Evolutionary conservation across 164 flowering plant species (phyloP).

Genomic region (Cinnamomum micranthum): DNA sequence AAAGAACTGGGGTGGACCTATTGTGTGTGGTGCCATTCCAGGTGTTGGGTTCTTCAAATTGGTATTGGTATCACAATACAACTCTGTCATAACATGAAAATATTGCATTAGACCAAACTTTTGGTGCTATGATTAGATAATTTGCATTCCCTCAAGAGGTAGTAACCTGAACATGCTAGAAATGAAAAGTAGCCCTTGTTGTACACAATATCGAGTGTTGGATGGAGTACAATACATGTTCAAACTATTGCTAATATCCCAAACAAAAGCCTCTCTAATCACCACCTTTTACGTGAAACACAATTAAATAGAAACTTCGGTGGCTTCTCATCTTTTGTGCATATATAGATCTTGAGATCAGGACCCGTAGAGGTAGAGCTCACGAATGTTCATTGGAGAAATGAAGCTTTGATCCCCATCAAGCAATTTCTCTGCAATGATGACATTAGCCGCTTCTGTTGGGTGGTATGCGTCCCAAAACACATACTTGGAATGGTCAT

Average conservation of each 20-base stretch:
- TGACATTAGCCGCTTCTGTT: constrained; percentile 50
- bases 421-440: constrained; percentile 36
- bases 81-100: no score
- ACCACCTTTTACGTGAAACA: background rate
- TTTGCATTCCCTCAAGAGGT: background rate
- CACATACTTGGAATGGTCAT: constrained; percentile 55
- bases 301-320: background rate
- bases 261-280: background rate
- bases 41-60: no score
- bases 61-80: no score
- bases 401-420: constrained; percentile 34
- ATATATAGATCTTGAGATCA: background rate
- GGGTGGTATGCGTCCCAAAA: constrained; percentile 77
- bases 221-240: no score
- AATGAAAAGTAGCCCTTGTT: background rate
- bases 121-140: no score
- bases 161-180: background rate
- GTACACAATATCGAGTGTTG: no score
- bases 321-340: background rate
- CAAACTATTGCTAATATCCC: no score
- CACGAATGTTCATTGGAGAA: constrained; percentile 42
- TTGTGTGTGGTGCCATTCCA: no score
- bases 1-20: no score
- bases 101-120: no score
- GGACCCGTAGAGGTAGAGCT: constrained; percentile 31